phyloP scores from a whole-genome alignment of 2,329 filamentous ascomycete species.

The Fonsecaea erecta region DNA sequence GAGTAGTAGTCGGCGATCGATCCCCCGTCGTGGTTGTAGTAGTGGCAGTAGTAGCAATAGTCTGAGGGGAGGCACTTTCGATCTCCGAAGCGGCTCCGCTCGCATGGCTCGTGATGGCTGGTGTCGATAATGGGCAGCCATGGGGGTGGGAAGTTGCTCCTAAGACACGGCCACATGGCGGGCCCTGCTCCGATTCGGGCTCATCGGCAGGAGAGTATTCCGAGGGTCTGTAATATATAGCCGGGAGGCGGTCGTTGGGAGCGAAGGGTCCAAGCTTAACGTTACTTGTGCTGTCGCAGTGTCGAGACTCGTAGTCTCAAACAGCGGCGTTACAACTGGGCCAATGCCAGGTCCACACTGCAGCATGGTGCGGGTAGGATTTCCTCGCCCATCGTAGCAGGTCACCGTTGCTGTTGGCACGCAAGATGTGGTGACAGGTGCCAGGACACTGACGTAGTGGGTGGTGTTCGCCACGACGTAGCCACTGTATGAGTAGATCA shows the following conservation, averaged over 20 bases:
- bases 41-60: no score
- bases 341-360: slow-evolving; percentile 18
- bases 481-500: slow-evolving; percentile 7
- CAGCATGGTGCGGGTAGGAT: neutral
- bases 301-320: neutral
- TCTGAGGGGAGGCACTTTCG: no score
- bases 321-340: slow-evolving; percentile 12
- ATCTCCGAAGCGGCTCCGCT: no score
- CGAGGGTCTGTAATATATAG: neutral
- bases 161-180: neutral
- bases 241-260: neutral
- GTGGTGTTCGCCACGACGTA: neutral
- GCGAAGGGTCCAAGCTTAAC: neutral
- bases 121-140: neutral
- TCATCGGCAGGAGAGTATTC: neutral
- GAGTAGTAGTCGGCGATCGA: no score
- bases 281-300: neutral
- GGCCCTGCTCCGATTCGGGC: neutral
- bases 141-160: neutral
- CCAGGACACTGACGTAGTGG: neutral
- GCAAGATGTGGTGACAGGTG: slow-evolving; percentile 17
- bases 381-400: neutral
- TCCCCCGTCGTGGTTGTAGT: no score
- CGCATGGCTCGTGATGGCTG: neutral
- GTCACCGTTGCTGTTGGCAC: slow-evolving; percentile 19